Conservation (phyloP, 2,329 filamentous ascomycete genomes). For the Colletotrichum filicis region DNA sequence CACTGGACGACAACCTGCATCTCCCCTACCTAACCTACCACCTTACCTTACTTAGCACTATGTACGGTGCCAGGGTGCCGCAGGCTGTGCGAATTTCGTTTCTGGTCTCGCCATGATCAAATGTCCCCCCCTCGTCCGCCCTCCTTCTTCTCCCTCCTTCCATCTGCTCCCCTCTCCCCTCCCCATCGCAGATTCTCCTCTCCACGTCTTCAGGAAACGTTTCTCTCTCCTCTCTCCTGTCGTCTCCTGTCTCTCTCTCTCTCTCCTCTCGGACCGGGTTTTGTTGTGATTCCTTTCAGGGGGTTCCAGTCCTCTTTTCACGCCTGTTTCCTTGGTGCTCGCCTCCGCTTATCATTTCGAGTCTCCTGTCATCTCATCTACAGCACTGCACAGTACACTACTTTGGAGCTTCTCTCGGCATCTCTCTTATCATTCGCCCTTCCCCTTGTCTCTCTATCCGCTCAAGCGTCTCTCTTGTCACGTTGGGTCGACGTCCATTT, state of each 20-base stretch:
- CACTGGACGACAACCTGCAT: background rate
- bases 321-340: slow-evolving; percentile 37
- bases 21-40: background rate
- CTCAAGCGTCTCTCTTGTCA: slow-evolving; percentile 34
- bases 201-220: slow-evolving; percentile 1
- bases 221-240: slow-evolving; percentile 3
- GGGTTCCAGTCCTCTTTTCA: slow-evolving; percentile 36
- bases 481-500: slow-evolving; percentile 35
- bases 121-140: slow-evolving; percentile 35
- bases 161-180: slow-evolving; percentile 34
- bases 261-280: slow-evolving; percentile 31
- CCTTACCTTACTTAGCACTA: background rate
- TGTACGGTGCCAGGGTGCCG: background rate
- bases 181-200: slow-evolving; percentile 33
- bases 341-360: slow-evolving; percentile 33
- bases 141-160: slow-evolving; percentile 40
- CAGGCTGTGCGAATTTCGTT: slow-evolving; percentile 5
- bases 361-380: slow-evolving; percentile 23
- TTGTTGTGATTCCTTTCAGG: slow-evolving; percentile 36
- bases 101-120: slow-evolving; percentile 36
- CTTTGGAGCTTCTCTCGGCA: slow-evolving; percentile 34
- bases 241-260: slow-evolving; percentile 1
- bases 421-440: slow-evolving; percentile 35
- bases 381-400: slow-evolving; percentile 21
- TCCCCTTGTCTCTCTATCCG: slow-evolving; percentile 35